These are phyloP conservation scores for Globisporangium sylvaticum DNA, from an alignment of 352 stramenopile species.

Conservation along the genomic window DNA sequence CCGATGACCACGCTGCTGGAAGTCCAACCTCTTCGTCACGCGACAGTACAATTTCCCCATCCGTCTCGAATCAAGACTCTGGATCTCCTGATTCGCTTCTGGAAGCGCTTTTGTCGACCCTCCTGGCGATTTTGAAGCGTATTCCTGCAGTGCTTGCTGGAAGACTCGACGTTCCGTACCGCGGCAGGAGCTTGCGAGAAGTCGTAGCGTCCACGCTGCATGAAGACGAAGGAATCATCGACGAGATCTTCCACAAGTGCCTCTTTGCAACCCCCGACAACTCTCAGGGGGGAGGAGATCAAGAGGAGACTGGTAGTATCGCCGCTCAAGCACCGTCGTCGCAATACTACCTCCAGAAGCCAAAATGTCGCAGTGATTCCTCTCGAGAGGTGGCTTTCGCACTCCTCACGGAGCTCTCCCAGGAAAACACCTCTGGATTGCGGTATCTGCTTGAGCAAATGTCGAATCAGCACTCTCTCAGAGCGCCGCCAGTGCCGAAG, in stretches of 20 bases:
- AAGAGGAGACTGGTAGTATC: constrained; percentile 14
- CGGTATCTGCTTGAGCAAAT: constrained; percentile 74
- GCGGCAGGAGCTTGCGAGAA: constrained; percentile 48
- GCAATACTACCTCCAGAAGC: constrained; percentile 74
- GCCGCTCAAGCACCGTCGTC: constrained; percentile 31
- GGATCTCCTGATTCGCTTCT: constrained; percentile 34
- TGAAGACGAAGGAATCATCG: constrained; percentile 54
- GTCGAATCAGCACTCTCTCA: constrained; percentile 68
- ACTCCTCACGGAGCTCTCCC: constrained; percentile 61
- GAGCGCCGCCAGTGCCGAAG: constrained; percentile 33
- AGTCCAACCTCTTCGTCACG: not conserved
- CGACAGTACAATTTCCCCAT: not conserved
- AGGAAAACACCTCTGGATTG: constrained; percentile 56
- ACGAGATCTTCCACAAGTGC: constrained; percentile 66
- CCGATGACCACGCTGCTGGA: constrained; percentile 8
- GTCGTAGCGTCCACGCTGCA: constrained; percentile 42
- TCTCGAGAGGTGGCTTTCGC: constrained; percentile 76
- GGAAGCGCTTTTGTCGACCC: constrained; percentile 50
- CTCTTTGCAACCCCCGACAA: constrained; percentile 56
- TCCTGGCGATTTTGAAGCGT: constrained; percentile 54
- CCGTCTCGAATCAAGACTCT: constrained; percentile 1
- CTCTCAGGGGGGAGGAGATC: constrained; percentile 13
- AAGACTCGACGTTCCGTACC: constrained; percentile 32
- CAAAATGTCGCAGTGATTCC: constrained; percentile 77
- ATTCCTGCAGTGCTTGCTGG: constrained; percentile 52